Evolutionary conservation across 129 eudicot species (phyloP), one percentile per base, ranked within the genome.

Genomic region (Flaveria trinervia): DNA sequence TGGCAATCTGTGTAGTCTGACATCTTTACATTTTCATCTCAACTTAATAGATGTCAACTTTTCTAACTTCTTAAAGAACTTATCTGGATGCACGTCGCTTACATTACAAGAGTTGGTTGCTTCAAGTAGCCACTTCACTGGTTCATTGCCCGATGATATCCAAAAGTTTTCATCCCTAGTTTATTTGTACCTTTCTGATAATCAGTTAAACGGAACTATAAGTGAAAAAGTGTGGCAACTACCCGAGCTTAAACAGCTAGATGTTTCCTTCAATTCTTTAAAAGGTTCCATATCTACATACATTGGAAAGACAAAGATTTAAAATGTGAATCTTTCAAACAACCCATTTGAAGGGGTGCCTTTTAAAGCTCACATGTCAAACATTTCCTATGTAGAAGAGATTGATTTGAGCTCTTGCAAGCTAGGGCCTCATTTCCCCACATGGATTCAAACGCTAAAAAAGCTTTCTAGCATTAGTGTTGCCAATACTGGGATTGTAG

Each of bases 261-360:
- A 60, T 5, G 25, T 48, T 3, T 71, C 83, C 36, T 62, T 6
- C 50, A 78, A 83, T 59, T 73, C 57, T 30, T 50, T 78, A 3
- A 1, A 5, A 2, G 66, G 83, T 68, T 46, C 17, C 7, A 23
- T 61, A 6, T 61, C 70, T 25, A 18, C 2, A 60, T 12, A 23
- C 17, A 25, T 25, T 14, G 7, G 14, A 60, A 23, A 9, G 18
- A 14, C 78, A 9, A 22, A 3, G 25, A 1, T 44, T 59, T 0
- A 0, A 0, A 0, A 3, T 15, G 14, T 74, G 3, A 1, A 44
- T 14, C n/a, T 74, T 74, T 74, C 78, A 60, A 60, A 59, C 44
- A 60, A 74, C 78, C 14, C 20, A 7, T 7, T 74, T 3, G 5
- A 23, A 45, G 70, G 45, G 4, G 43, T 72, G n/a, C 26, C 28